Base-by-base conservation (phyloP, 306 rosid species). In the Notholithocarpus densiflorus region DNA sequence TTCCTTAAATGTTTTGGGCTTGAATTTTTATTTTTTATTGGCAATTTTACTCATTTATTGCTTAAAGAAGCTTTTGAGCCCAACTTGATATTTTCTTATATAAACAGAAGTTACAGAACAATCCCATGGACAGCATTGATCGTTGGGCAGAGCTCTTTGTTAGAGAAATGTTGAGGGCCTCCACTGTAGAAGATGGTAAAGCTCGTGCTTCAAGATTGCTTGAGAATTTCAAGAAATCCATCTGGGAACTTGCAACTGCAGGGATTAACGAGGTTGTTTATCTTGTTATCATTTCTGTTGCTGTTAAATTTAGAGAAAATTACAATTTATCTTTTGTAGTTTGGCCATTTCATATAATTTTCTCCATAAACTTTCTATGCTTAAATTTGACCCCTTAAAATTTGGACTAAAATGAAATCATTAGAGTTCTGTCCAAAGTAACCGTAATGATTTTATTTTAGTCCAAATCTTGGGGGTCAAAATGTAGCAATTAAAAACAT, bases 121-220 rank as follows among this genome's bases (percentile, higher is more conserved):
- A 78, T 84, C 89, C 94, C 37, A 54, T 75, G 68, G 84, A 86
- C 72, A 97, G 97, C 45, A 40, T 40, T 20, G 87, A 85, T 0
- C 93, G 88, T 31, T 91, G 98, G 98, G 97, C 89, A 74, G 97
- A 93, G 53, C 90, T 87, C 56, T 85, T 91, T 76, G 94, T 93
- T 54, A 86, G 84, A 21, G 94, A 93, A 84, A 93, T 91, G 94
- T 86, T 88, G 88, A 86, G 87, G 81, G 90, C 98, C 77, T 84
- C 92, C 12, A 83, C 86, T 82, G 77, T 91, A 85, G 93, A 93
- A 56, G 98, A 93, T 79, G 98, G 97, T 52, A 88, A 83, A 83
- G 74, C 88, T 82, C 92, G 94, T 74, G 91, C 98, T 60, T 91
- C 98, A 51, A 84, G 89, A 77, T 87, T 87, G 74, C 94, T 93